Base-by-base conservation (phyloP, 306 rosid genomes). In the Lathyrus tuberosus region DNA sequence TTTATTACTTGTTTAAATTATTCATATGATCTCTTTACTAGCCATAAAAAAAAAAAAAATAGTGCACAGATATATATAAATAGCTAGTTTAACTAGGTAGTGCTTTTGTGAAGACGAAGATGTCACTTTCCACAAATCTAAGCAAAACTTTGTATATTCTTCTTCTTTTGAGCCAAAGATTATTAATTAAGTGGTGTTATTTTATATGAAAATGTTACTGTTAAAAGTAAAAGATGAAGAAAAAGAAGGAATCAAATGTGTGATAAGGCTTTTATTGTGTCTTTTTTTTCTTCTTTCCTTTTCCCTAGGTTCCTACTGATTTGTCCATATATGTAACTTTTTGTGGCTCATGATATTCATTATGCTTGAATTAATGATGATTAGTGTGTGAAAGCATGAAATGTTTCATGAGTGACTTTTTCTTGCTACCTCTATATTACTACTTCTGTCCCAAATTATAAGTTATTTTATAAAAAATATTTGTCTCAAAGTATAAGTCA, bases 161-260 rank as follows among this genome's bases (percentile, higher is more conserved):
- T 76, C 3, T 35, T 35, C 40, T 62, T 82, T 81, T 77, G 70
- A 76, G 86, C 56, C 42, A 78, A 84, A 71, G 71, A 73, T 76
- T 73, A 76, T 42, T 74, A 70, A 30, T 68, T 37, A 71, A 35
- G 26, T 73, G 79, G 78, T 78, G 87, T 74, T 83, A 62, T 22
- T 8, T 4, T 80, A 78, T 60, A 81, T 22, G 2, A 53, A 79
- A 68, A 64, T 79, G 58, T 75, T 62, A 57, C 61, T 73, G 66
- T 54, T 80, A 57, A 77, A 84, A 84, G 85, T 66, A 65, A 88
- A 88, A 85, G 88, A 65, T 43, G 76, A 79, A 47, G 77, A 74
- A 75, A 75, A 83, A 79, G 83, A 57, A 73, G 75, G 88, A 85
- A 87, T 83, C 90, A 71, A 65, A 69, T 77, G 86, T 77, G 78